Evolutionary conservation across 805 yeast species (phyloP), one percentile per base, ranked within the genome.

Genomic region (Pichia pseudocactophila): DNA sequence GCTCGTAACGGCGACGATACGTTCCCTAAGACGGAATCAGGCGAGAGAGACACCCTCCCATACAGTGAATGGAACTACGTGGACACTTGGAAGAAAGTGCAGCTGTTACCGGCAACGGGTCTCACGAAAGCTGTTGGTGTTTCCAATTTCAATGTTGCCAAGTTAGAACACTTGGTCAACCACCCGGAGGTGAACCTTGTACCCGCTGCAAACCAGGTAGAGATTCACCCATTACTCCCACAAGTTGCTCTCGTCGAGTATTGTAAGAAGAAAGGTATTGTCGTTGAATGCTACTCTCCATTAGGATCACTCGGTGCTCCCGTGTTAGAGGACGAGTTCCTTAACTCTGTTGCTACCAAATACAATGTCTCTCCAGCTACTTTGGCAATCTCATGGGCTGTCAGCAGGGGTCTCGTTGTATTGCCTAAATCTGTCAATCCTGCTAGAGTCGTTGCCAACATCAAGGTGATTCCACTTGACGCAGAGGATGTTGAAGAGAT

Each of bases 161-260:
- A 77, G 52, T 57, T 82, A 47, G 63, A 76, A 46, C 68, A 63
- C 40, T 61, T 86, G 42, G 66, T 82, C 37, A 60, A 60, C 15
- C 64, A 53, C 36, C 71, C 76, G 30, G 68, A 67, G 34, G 73
- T 71, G 40, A 71, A 62, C 26, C 58, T 74, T 39, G 71, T 68
- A 27, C 95, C 95, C 10, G 88, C 76, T 10, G 76, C 70, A 34
- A 77, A 80, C 63, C 95, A 86, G 67, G 70, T 83, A 46, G 95
- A 86, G 65, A 63, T 77, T 31, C 94, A 85, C 61, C 87, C 89
- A 37, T 70, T 71, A 48, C 67, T 81, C 44, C 84, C 84, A 36
- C 90, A 84, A 58, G 66, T 61, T 8, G 79, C 78, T 49, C 67
- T 84, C 47, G 56, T 73, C 26, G 70, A 72, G 26, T 81, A 57